Percentiles rank a stretch among this genome's conserved stretches.
These are phyloP conservation scores for Trichocladium uniseriatum DNA, from an alignment of 495 filamentous ascomycete species.

Conservation along the genomic window DNA sequence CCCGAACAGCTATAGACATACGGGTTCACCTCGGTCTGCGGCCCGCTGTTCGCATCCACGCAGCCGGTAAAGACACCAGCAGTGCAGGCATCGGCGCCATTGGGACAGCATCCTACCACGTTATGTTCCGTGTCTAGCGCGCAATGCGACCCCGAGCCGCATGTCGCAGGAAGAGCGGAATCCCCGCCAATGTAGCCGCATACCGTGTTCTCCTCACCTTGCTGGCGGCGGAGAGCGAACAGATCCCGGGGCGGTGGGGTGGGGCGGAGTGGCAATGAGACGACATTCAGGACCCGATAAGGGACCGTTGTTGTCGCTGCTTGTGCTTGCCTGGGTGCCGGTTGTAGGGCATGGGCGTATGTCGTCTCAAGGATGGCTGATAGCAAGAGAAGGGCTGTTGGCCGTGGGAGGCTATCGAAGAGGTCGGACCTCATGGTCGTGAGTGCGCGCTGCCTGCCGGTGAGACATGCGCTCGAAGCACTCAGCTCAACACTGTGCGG, in stretches of 20 bases:
- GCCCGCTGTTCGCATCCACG: conserved; percentile 36
- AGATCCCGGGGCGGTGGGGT: conserved; percentile 30
- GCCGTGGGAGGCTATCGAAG: conserved; percentile 34
- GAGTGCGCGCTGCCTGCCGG: not conserved
- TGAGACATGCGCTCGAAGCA: not conserved
- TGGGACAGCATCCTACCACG: conserved; percentile 42
- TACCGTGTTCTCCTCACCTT: conserved; percentile 31
- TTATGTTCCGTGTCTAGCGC: conserved; percentile 35
- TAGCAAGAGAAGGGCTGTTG: conserved; percentile 34
- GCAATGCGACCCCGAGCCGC: conserved; percentile 41
- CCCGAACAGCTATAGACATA: conserved; percentile 41
- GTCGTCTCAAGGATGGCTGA: conserved; percentile 26
- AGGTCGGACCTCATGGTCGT: conserved; percentile 26
- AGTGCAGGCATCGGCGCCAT: conserved; percentile 35
- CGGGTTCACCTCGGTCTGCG: conserved; percentile 40
- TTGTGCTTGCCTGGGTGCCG: conserved; percentile 14
- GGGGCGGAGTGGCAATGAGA: conserved; percentile 33
- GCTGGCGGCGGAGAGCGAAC: conserved; percentile 29
- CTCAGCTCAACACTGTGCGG: too few species aligned
- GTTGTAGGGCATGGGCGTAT: conserved; percentile 29
- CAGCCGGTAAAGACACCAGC: conserved; percentile 41
- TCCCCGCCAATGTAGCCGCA: conserved; percentile 41
- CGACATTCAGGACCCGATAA: conserved; percentile 33
- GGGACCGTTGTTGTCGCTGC: conserved; percentile 32
- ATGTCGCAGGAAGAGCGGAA: conserved; percentile 37